Percentiles rank a stretch among this genome's conserved stretches.
phyloP scores from a whole-genome alignment of 805 yeast species.

The Myxozyma udenii region DNA sequence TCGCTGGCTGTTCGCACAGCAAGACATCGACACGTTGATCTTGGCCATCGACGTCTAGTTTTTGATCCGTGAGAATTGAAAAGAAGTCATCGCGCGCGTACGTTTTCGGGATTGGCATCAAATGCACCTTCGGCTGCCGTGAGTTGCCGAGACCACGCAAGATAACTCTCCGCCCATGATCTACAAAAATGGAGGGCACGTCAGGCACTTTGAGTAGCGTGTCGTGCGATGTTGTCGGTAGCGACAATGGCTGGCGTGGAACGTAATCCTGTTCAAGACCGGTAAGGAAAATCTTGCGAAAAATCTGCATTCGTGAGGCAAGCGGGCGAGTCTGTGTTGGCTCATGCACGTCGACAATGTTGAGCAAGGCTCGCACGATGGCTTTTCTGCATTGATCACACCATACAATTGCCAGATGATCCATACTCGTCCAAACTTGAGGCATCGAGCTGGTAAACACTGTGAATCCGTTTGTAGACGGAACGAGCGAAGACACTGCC shows the following conservation, averaged over 20 bases:
- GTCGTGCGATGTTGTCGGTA: conserved; percentile 19
- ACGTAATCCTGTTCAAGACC: conserved; percentile 30
- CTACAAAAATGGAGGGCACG: conserved; percentile 12
- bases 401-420: conserved; percentile 95
- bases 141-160: conserved; percentile 15
- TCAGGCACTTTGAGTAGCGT: conserved; percentile 26
- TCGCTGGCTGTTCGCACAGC: conserved; percentile 30
- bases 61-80: conserved; percentile 33
- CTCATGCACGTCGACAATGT: conserved; percentile 51
- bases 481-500: conserved; percentile 65
- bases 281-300: conserved; percentile 45
- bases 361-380: conserved; percentile 58
- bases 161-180: conserved; percentile 15
- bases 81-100: conserved; percentile 23
- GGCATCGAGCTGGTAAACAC: conserved; percentile 85
- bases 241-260: conserved; percentile 7
- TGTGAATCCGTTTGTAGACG: conserved; percentile 73
- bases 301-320: conserved; percentile 54
- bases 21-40: conserved; percentile 31
- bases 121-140: conserved; percentile 21
- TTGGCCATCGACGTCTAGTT: conserved; percentile 23
- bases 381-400: conserved; percentile 78
- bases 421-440: conserved; percentile 88
- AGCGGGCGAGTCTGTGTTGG: conserved; percentile 51
- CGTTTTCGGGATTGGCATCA: conserved; percentile 31